Evolutionary conservation across 2,329 filamentous ascomycete genomes (phyloP).

Genomic region (Alternaria ventricosa): DNA sequence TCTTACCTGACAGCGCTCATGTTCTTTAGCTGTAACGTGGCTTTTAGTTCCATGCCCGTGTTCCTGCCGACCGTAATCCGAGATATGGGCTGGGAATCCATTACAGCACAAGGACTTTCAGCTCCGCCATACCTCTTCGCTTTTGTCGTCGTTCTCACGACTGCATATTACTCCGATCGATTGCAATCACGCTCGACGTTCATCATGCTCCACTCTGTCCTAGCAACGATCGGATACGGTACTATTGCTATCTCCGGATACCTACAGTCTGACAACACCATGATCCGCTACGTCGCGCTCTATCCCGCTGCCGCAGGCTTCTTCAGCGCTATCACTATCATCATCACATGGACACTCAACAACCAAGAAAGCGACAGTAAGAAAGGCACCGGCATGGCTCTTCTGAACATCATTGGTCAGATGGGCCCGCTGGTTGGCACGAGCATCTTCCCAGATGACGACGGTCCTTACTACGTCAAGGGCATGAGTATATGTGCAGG

Average conservation of each 20-base stretch:
- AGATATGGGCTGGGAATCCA: slow-evolving; percentile 74
- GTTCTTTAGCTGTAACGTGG: slow-evolving; percentile 87
- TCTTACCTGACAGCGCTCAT: slow-evolving; percentile 79
- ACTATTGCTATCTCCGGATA: slow-evolving; percentile 66
- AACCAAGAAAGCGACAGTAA: slow-evolving; percentile 75
- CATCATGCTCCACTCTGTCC: slow-evolving; percentile 71
- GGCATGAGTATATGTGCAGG: slow-evolving; percentile 60
- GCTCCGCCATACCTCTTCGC: slow-evolving; percentile 82
- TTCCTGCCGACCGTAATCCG: slow-evolving; percentile 83
- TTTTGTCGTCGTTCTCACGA: slow-evolving; percentile 74
- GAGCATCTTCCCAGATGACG: slow-evolving; percentile 60
- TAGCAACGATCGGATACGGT: slow-evolving; percentile 67
- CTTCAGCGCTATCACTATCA: slow-evolving; percentile 83
- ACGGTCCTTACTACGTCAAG: slow-evolving; percentile 57
- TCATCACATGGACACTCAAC: slow-evolving; percentile 88
- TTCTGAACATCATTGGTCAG: slow-evolving; percentile 83
- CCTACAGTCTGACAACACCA: slow-evolving; percentile 34
- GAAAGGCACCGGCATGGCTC: slow-evolving; percentile 77
- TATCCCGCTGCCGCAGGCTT: slow-evolving; percentile 83
- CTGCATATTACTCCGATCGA: slow-evolving; percentile 75
- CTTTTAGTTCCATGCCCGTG: slow-evolving; percentile 85
- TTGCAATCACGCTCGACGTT: slow-evolving; percentile 67
- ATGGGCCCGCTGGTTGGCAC: slow-evolving; percentile 70
- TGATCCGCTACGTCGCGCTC: slow-evolving; percentile 72
- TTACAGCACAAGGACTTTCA: slow-evolving; percentile 76